These are phyloP conservation scores for Fraxinus sp. DNA, from an alignment of 305 asterid genomes.

Conservation along the genomic window DNA sequence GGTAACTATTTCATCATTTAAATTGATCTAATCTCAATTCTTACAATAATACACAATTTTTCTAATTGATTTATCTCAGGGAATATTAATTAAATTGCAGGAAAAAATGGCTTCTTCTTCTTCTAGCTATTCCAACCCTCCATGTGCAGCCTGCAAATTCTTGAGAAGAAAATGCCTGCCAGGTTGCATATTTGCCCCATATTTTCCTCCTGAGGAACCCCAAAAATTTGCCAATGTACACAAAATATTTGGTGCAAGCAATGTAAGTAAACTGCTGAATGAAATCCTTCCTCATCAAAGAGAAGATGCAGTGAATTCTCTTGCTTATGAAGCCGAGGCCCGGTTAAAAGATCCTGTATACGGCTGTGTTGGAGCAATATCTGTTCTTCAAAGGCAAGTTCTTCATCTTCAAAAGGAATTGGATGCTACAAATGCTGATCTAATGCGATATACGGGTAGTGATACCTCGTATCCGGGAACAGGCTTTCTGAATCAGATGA, in stretches of 20 bases:
- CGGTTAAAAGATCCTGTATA: constrained; percentile 65
- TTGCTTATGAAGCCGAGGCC: constrained; percentile 70
- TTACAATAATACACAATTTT: neutral
- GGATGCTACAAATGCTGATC: constrained; percentile 56
- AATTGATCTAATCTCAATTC: neutral
- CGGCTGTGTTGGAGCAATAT: constrained; percentile 72
- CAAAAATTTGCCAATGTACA: constrained; percentile 59
- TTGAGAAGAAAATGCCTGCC: constrained; percentile 57
- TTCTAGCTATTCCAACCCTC: constrained; percentile 54
- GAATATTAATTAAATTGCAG: constrained; percentile 2
- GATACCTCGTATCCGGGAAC: constrained; percentile 6
- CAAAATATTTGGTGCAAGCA: constrained; percentile 75
- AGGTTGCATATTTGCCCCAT: constrained; percentile 62
- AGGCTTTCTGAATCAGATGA: constrained; percentile 4
- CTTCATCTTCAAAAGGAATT: constrained; percentile 57
- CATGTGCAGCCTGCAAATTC: constrained; percentile 74
- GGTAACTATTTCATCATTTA: neutral
- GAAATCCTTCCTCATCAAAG: constrained; percentile 61
- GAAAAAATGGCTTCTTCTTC: constrained; percentile 33
- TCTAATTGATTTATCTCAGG: neutral
- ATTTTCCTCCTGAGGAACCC: constrained; percentile 70
- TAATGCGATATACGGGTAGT: constrained; percentile 42
- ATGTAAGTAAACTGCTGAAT: constrained; percentile 59
- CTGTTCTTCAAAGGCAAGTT: constrained; percentile 63
- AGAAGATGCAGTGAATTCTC: constrained; percentile 68